Evolutionary conservation across 257 asterid genomes (phyloP), one percentile per base, ranked within the genome.

Genomic region (Solanum lycopersicoides): DNA sequence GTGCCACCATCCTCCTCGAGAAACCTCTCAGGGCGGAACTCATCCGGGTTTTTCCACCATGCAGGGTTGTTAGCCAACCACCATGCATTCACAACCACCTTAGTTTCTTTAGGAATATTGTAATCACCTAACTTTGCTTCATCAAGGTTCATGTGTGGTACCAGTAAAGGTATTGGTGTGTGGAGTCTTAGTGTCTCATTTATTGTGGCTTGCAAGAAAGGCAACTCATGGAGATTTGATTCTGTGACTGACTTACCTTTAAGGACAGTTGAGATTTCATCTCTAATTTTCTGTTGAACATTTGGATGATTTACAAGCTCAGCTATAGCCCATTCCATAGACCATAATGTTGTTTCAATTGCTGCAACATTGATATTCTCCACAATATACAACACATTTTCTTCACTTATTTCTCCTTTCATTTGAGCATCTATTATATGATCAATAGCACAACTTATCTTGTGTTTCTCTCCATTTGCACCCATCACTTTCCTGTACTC

Each of bases 381-480:
- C 47, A 95, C 97, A 82, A 95, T 95, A 95, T 94, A 95, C 82
- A 94, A 96, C 82, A 94, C 97, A 75, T 95, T 95, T 88, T 94
- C 96, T 88, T 95, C 98, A 21, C 93, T 94, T 91, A 95, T 94
- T 91, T 95, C 98, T 59, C 98, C 98, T 82, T 94, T 95, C 83
- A 93, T 91, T 74, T 95, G 89, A 66, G 98, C 98, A 65, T 95
- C 98, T 73, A 94, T 93, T 69, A 95, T 94, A 88, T 95, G 98
- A 90, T 95, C 98, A 2, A 95, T 94, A 6, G 98, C 98, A 53
- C 98, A 94, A 65, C 92, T 91, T 39, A 93, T 32, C 69, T 82
- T 82, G 88, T 73, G 92, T 53, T 18, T 93, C 90, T 25, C 41
- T 90, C 83, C 91, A 88, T 13, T 71, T 66, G 12, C 89, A 15